These are phyloP conservation scores for Teratosphaeria pseudoeucalypti DNA, from an alignment of 2,329 filamentous ascomycete genomes.

Conservation along the genomic window DNA sequence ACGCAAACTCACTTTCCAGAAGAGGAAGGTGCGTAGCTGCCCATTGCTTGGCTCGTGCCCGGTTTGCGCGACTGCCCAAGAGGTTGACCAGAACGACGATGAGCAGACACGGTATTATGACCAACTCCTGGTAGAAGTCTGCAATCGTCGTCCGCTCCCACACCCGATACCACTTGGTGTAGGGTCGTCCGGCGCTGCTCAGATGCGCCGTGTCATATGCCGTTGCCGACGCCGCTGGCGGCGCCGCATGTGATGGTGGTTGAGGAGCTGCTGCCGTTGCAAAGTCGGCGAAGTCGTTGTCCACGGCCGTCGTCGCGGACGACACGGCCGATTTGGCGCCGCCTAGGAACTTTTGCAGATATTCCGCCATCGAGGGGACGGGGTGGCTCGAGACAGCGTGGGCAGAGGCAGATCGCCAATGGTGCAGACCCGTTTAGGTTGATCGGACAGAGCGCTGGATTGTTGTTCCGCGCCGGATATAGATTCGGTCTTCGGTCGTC, in stretches of 20 bases:
- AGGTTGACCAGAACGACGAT: constrained; percentile 70
- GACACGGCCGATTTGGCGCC: constrained; percentile 49
- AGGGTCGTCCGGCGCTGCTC: constrained; percentile 47
- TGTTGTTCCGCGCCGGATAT: not conserved
- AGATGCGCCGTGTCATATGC: constrained; percentile 20
- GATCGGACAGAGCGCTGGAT: not conserved
- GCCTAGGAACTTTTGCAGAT: constrained; percentile 59
- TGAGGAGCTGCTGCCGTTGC: constrained; percentile 63
- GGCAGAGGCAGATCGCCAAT: not conserved
- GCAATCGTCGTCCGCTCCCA: constrained; percentile 77
- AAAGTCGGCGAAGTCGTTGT: constrained; percentile 85
- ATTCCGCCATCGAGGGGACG: constrained; percentile 34
- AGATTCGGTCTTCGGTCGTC: too few species aligned
- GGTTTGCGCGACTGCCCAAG: constrained; percentile 71
- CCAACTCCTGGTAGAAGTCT: constrained; percentile 81
- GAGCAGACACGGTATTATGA: constrained; percentile 66
- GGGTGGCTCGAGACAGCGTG: not conserved
- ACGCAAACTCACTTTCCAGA: constrained; percentile 71
- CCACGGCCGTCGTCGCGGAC: constrained; percentile 21
- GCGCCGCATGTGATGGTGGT: constrained; percentile 39
- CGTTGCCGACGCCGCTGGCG: constrained; percentile 31
- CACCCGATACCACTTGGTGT: constrained; percentile 92
- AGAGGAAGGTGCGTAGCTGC: constrained; percentile 60
- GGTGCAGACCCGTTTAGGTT: not conserved
- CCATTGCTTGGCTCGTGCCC: constrained; percentile 70